Evolutionary conservation across 2,329 filamentous ascomycete genomes (phyloP).

Genomic region (Aureobasidium melanogenum): DNA sequence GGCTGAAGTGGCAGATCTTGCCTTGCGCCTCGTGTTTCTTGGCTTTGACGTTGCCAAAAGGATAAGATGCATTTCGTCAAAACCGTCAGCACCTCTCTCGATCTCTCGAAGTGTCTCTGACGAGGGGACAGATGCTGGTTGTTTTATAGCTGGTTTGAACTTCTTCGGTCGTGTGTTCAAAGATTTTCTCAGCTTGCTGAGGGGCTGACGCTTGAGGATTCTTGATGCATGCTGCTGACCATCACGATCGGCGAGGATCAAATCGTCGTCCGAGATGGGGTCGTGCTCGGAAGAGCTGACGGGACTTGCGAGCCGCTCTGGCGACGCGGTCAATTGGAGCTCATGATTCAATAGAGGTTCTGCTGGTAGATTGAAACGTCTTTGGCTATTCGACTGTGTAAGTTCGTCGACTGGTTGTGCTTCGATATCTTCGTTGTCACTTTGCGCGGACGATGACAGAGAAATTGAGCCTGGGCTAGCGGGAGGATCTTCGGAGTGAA

Average conservation of each 20-base stretch:
- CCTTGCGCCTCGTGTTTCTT: not conserved
- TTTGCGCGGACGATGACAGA: not conserved
- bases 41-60: not conserved
- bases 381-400: not conserved
- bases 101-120: not conserved
- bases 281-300: slow-evolving; percentile 1
- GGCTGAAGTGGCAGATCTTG: not conserved
- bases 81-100: not conserved
- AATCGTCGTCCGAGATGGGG: not conserved
- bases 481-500: not conserved
- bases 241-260: not conserved
- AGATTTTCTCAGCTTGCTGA: not conserved
- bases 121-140: not conserved
- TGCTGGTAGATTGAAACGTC: not conserved
- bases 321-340: not conserved
- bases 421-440: not conserved
- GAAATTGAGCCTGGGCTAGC: not conserved
- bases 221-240: not conserved
- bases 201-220: not conserved
- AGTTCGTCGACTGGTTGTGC: not conserved
- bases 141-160: not conserved
- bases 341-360: not conserved
- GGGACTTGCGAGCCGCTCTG: not conserved
- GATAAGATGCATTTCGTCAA: not conserved
- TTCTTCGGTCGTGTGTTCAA: not conserved